Conservation (phyloP, 768 basidiomycete genomes). For the Naematelia encephala region DNA sequence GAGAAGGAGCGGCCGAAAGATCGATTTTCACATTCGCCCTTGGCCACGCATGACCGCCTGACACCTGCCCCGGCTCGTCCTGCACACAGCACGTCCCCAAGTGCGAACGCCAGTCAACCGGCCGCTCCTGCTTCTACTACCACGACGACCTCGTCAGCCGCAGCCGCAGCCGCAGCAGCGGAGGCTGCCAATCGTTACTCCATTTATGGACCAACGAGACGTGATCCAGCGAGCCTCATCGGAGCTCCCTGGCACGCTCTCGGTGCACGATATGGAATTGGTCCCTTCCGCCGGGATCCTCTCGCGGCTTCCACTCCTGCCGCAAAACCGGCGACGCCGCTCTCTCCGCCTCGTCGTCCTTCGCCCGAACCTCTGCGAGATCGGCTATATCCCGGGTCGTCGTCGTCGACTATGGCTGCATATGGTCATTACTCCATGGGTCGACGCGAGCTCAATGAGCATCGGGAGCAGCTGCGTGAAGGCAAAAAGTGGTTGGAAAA, state of each 20-base stretch:
- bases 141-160: conserved; percentile 6
- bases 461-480: conserved; percentile 48
- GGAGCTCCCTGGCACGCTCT: conserved; percentile 27
- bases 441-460: conserved; percentile 44
- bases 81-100: not conserved
- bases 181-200: conserved; percentile 28
- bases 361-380: conserved; percentile 4
- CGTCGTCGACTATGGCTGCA: conserved; percentile 1
- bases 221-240: conserved; percentile 21
- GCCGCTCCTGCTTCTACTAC: not conserved
- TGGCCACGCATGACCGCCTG: conserved; percentile 7
- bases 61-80: conserved; percentile 6
- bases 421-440: conserved; percentile 36
- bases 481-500: conserved; percentile 48
- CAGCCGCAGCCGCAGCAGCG: conserved; percentile 1
- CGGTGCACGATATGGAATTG: conserved; percentile 5
- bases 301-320: conserved; percentile 1
- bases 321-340: not conserved
- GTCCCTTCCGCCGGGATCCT: not conserved
- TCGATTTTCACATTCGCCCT: conserved; percentile 26
- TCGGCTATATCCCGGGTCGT: conserved; percentile 4
- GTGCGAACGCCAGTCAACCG: not conserved
- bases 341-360: conserved; percentile 6
- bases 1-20: conserved; percentile 20
- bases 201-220: conserved; percentile 32